Percentiles rank a stretch among this genome's conserved stretches.
Evolutionary conservation across 1,284 basidiomycete species (phyloP).

Genomic region (Microbotryum silenes-acaulis): DNA sequence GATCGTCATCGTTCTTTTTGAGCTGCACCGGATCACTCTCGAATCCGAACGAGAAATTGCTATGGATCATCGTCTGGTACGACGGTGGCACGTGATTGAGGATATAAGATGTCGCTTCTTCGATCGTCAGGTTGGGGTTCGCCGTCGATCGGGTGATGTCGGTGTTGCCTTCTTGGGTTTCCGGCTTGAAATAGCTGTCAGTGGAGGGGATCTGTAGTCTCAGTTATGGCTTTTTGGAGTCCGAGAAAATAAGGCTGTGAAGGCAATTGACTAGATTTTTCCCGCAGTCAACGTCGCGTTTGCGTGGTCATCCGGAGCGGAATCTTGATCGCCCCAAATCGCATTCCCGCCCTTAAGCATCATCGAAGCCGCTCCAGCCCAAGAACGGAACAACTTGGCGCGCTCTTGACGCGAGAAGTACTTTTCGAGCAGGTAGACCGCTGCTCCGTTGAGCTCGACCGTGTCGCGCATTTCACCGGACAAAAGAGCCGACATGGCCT

Average conservation of each 20-base stretch:
- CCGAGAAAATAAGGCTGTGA: not conserved
- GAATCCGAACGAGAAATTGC: constrained; percentile 90
- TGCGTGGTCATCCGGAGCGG: constrained; percentile 67
- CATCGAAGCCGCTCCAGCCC: constrained; percentile 67
- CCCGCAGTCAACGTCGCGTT: constrained; percentile 43
- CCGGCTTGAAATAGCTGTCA: constrained; percentile 32
- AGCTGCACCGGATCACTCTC: constrained; percentile 61
- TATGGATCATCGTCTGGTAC: constrained; percentile 70
- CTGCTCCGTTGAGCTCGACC: constrained; percentile 46
- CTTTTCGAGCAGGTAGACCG: constrained; percentile 50
- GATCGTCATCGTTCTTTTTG: constrained; percentile 38
- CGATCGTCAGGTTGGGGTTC: constrained; percentile 69
- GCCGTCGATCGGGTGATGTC: constrained; percentile 40
- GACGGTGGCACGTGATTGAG: constrained; percentile 53
- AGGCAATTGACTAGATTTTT: constrained; percentile 23
- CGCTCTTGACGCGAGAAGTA: constrained; percentile 89
- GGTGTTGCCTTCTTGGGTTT: constrained; percentile 25
- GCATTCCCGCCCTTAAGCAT: constrained; percentile 45
- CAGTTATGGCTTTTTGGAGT: not conserved
- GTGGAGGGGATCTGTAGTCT: not conserved
- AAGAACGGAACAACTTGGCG: constrained; percentile 82
- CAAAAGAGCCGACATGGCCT: constrained; percentile 91
- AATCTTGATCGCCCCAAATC: constrained; percentile 62
- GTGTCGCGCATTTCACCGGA: constrained; percentile 79
- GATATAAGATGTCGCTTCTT: constrained; percentile 69